Conservation (phyloP, 1,284 basidiomycete species). For the Amylostereum areolatum region DNA sequence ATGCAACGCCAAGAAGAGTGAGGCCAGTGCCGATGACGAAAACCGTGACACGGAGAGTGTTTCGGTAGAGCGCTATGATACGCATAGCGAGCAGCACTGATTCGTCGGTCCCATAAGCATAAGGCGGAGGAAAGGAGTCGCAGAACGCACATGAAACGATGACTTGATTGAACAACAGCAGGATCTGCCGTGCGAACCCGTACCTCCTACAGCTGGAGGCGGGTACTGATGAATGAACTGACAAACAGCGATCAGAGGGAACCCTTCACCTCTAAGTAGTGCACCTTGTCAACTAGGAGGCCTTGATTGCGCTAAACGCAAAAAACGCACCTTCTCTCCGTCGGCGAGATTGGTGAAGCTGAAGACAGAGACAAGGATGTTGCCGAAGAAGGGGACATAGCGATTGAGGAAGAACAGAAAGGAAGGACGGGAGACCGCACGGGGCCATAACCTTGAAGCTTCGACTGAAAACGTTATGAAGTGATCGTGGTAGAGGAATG, state of each 20-base stretch:
- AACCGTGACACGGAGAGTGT: neutral
- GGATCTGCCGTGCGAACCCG: conserved; percentile 28
- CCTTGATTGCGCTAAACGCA: no score
- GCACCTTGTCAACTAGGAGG: no score
- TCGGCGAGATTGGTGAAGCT: conserved; percentile 19
- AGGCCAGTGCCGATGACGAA: neutral
- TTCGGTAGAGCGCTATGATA: conserved; percentile 8
- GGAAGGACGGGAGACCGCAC: conserved; percentile 28
- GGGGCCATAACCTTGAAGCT: conserved; percentile 33
- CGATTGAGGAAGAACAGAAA: conserved; percentile 39
- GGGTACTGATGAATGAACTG: neutral
- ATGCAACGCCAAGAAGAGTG: neutral
- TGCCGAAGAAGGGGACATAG: conserved; percentile 33
- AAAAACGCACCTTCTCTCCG: conserved; percentile 15
- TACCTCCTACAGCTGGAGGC: conserved; percentile 24
- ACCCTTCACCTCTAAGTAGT: no score
- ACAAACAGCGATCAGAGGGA: neutral
- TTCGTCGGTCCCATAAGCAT: neutral
- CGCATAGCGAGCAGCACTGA: conserved; percentile 9
- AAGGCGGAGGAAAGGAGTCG: neutral
- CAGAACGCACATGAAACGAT: conserved; percentile 30
- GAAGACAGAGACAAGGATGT: conserved; percentile 23
- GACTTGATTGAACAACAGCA: conserved; percentile 34
- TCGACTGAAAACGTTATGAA: conserved; percentile 23
- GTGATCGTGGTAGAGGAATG: conserved; percentile 13